These are phyloP conservation scores for Mortierella sp. DNA, from an alignment of 371 early-diverging fungal genomes.

Conservation along the genomic window DNA sequence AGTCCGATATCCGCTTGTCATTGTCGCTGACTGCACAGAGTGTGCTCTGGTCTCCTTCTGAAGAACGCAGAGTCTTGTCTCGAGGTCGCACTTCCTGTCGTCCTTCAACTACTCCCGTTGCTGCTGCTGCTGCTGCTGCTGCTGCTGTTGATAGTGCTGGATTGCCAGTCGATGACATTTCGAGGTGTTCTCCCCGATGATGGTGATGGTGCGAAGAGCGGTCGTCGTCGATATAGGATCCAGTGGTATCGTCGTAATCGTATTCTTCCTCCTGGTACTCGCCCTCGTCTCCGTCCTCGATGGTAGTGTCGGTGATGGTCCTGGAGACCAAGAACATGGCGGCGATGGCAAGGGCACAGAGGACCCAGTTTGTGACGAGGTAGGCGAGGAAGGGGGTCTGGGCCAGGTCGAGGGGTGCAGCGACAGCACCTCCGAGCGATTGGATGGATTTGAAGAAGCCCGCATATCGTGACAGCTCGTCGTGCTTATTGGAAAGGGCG, in stretches of 20 bases:
- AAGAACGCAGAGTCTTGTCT: constrained; percentile 10
- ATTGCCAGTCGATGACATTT: constrained; percentile 11
- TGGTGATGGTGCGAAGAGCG: background rate
- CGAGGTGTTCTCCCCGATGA: constrained; percentile 2
- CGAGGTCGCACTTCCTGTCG: background rate
- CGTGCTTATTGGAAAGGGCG: constrained; percentile 79
- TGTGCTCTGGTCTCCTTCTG: constrained; percentile 32
- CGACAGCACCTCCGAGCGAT: constrained; percentile 60
- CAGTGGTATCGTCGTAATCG: constrained; percentile 3
- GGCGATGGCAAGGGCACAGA: constrained; percentile 52
- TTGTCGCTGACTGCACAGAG: constrained; percentile 30
- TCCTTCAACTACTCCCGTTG: constrained; percentile 4
- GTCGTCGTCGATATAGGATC: background rate
- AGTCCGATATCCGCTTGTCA: constrained; percentile 11
- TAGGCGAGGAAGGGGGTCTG: constrained; percentile 47
- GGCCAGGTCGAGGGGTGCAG: constrained; percentile 57
- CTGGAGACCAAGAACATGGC: constrained; percentile 56
- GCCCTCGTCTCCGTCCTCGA: constrained; percentile 18
- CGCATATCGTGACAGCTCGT: constrained; percentile 80
- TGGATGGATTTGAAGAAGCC: constrained; percentile 67
- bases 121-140: background rate
- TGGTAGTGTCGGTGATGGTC: constrained; percentile 54
- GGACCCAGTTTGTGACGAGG: constrained; percentile 61
- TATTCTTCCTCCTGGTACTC: constrained; percentile 9
- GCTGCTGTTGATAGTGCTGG: background rate